Conservation (phyloP, 129 eudicot genomes). For the Flaveria brownii region DNA sequence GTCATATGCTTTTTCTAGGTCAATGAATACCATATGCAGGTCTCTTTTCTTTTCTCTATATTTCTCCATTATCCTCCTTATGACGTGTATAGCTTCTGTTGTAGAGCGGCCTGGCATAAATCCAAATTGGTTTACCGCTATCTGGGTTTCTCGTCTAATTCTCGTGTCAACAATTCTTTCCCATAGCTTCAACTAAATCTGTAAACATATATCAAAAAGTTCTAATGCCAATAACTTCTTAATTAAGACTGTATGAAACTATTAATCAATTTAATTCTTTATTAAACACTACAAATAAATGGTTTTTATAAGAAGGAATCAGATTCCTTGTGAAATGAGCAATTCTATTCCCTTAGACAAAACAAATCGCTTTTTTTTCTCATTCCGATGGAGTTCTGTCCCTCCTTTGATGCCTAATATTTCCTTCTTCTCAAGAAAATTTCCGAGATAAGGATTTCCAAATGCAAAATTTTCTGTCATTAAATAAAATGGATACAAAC, state of each 20-base stretch:
- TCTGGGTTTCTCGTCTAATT: no score
- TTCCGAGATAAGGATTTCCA: not conserved
- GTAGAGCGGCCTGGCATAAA: no score
- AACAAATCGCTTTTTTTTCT: not conserved
- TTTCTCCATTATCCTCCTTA: no score
- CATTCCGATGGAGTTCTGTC: not conserved
- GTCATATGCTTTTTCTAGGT: no score
- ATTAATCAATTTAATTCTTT: not conserved
- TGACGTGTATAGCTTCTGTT: no score
- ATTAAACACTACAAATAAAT: not conserved
- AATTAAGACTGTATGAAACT: not conserved
- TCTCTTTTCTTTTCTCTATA: no score
- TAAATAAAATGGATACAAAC: conserved; percentile 2
- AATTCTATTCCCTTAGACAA: not conserved
- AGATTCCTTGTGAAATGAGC: not conserved
- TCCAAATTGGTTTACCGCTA: no score
- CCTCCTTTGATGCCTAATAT: not conserved
- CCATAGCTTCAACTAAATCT: no score
- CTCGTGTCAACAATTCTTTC: no score
- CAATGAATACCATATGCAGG: no score
- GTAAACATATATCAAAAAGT: not conserved
- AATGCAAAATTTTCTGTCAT: not conserved
- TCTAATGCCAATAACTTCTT: not conserved
- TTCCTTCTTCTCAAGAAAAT: not conserved
- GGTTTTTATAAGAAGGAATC: not conserved